Base-by-base conservation (phyloP, 345 rosid species). In the Murraya koenigii region DNA sequence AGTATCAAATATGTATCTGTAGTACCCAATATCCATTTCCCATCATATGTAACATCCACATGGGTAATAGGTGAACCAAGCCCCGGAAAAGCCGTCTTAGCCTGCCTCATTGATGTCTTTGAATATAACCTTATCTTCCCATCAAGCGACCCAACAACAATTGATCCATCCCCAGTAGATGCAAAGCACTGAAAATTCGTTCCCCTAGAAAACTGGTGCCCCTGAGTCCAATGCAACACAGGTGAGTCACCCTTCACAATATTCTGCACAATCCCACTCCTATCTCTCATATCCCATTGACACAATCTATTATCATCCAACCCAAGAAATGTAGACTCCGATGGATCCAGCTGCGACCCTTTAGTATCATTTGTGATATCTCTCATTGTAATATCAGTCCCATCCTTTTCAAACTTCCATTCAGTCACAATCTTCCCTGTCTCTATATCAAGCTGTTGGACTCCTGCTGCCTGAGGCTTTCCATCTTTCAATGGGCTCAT, bases 161-260 rank as follows among this genome's bases (percentile, higher is more conserved):
- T 95, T 0, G 97, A 95, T 17, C 99, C 99, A 80, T 92, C 98
- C 19, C 99, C 98, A 0, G 96, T 87, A 73, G 88, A 90, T 0
- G 99, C 99, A 82, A 95, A 95, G 89, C 99, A 92, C 85, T 92
- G 97, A 79, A 95, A 95, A 79, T 95, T 92, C 8, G 98, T 93
- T 71, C 98, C 99, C 84, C 97, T 87, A 0, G 99, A 89, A 80
- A 93, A 95, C 83, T 93, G 99, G 80, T 93, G 98, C 72, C 99
- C 98, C 78, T 92, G 98, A 71, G 87, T 85, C 97, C 98, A 95
- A 62, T 91, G 83, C 88, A 95, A 85, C 75, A 92, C 90, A 1
- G 98, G 96, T 0, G 98, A 90, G 10, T 66, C 87, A 7, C 88
- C 78, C 35, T 64, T 81, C 2, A 80, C 90, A 20, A 92, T 86